Conservation (phyloP, 2,329 filamentous ascomycete species). For the Colletotrichum sp. region DNA sequence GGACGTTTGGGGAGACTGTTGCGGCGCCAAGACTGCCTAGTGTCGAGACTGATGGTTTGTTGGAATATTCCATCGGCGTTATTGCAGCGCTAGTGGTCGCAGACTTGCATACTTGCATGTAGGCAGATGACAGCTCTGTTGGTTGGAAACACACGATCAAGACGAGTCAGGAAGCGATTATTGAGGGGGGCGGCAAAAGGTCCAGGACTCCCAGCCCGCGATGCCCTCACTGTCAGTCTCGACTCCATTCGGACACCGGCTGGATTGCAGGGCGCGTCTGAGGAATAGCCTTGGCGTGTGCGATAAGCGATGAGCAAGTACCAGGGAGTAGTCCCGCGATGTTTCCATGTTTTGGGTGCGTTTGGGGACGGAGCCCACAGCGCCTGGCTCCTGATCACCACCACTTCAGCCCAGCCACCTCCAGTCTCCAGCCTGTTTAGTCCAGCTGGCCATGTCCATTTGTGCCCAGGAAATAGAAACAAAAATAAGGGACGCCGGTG, state of each 20-base stretch:
- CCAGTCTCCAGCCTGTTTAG: background rate
- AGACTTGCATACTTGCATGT: background rate
- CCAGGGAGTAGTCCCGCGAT: background rate
- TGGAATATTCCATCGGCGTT: background rate
- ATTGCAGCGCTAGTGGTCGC: background rate
- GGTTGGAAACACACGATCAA: background rate
- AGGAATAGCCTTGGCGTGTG: conserved; percentile 9
- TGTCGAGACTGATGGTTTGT: background rate
- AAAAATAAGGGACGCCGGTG: background rate
- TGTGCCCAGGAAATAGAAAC: background rate
- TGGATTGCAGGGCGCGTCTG: conserved; percentile 7
- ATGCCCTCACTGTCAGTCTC: background rate
- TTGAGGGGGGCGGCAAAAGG: background rate
- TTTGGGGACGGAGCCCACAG: conserved; percentile 2
- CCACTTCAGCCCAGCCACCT: background rate
- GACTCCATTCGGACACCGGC: background rate
- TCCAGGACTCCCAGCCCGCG: background rate
- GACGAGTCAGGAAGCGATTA: conserved; percentile 2
- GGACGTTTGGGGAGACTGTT: background rate
- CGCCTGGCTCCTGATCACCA: background rate
- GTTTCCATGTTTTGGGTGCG: conserved; percentile 19
- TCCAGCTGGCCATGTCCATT: background rate
- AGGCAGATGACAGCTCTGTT: background rate
- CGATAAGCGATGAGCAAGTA: conserved; percentile 11
- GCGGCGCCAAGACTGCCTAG: background rate